Evolutionary conservation across 768 basidiomycete species (phyloP), one percentile per base, ranked within the genome.

Genomic region (Tylopilus cervinicoccineus): DNA sequence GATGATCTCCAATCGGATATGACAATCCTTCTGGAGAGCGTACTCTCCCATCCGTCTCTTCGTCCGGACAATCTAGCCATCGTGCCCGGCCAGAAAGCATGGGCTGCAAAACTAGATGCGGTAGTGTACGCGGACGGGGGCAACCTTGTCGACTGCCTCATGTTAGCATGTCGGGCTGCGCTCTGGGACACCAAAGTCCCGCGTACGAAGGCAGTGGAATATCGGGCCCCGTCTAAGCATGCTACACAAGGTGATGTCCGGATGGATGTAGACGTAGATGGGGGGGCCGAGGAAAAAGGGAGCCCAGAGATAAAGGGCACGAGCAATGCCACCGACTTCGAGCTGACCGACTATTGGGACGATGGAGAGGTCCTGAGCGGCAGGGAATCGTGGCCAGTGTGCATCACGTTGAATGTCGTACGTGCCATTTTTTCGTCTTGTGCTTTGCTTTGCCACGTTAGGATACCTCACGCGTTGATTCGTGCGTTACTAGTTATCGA

Each of bases 291-390:
- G 31, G 51, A 43, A 5, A 39, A 36, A 32, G 83, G 82, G 53
- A 76, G 80, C 2, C 77, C 88, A 33, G 80, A 81, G 55, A 85
- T 81, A 14, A 72, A 80, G 32, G 54, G 51, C 28, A 65, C 71
- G 31, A 63, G 62, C 20, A 65, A 66, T 9, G 86, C 82, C 11
- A 79, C 80, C 9, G 92, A 94, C 64, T 93, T 93, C 56, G 92
- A 94, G 68, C 74, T 93, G 19, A 76, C 82, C 11, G 91, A 94
- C 63, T 88, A 84, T 52, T 91, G 88, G 88, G 90, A 90, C 58
- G 88, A 89, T 53, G 92, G 92, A 0, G 84, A 83, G 48, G 65
- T 72, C 16, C 60, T 92, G 24, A 75, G 71, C 32, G 83, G 82
- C 2, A 71, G 81, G 51, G 79, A 86, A 2, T 55, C 61, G 12